A percentile compares a stretch with the other conserved stretches of the same genome.
These are phyloP conservation scores for Cladosporium sp. DNA, from an alignment of 2,329 filamentous ascomycete species.

Conservation along the genomic window DNA sequence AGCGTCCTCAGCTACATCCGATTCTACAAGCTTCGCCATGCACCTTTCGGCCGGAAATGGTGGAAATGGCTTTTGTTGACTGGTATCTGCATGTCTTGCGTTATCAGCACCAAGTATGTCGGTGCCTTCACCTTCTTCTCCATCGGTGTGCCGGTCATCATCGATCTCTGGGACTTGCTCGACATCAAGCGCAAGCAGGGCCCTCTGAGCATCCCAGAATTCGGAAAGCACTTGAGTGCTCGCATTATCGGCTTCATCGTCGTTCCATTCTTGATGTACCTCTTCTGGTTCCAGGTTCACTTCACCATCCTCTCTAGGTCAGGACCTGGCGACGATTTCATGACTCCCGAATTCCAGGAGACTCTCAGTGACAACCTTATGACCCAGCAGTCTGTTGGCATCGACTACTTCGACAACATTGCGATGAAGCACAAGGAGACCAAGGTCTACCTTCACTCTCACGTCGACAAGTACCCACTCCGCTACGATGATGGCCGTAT, in stretches of 20 bases:
- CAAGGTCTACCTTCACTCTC: constrained; percentile 93
- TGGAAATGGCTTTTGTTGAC: constrained; percentile 99
- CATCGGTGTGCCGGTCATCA: constrained; percentile 87
- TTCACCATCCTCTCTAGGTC: constrained; percentile 86
- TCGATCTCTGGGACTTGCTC: constrained; percentile 93
- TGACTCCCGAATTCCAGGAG: constrained; percentile 97
- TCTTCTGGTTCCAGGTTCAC: constrained; percentile 99
- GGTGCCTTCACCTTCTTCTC: constrained; percentile 96
- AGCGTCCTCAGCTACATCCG: constrained; percentile 92
- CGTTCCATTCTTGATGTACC: constrained; percentile 93
- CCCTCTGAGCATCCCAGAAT: constrained; percentile 74
- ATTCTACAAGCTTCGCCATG: constrained; percentile 93
- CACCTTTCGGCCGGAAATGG: constrained; percentile 91
- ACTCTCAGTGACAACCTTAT: constrained; percentile 93
- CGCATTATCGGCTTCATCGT: constrained; percentile 83
- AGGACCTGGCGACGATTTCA: constrained; percentile 96
- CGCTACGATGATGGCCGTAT: constrained; percentile 97
- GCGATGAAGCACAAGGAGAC: constrained; percentile 95
- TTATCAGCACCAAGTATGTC: constrained; percentile 98
- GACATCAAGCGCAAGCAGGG: constrained; percentile 84
- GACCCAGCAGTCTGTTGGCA: constrained; percentile 79
- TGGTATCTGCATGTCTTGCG: constrained; percentile 90
- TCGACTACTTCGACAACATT: constrained; percentile 88
- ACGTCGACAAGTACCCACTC: constrained; percentile 83
- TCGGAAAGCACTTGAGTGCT: constrained; percentile 86